A percentile compares a stretch with the other conserved stretches of the same genome.
Evolutionary conservation across 176 grass and related monocot genomes (phyloP).

Genomic region (Microstegium vimineum): DNA sequence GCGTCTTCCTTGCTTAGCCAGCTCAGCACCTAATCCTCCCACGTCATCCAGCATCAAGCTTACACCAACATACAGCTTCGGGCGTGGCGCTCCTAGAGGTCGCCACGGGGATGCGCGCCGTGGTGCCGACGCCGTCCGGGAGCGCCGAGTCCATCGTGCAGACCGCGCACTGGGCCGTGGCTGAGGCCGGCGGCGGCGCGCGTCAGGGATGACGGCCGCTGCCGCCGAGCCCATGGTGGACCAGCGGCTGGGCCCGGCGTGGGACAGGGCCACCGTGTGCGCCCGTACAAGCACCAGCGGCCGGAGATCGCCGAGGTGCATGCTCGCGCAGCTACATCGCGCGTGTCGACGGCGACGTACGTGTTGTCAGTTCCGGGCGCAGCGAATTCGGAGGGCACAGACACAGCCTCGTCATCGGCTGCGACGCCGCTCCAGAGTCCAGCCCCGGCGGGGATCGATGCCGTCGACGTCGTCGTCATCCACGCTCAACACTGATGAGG

Average conservation of each 20-base stretch:
- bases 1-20: too few species aligned
- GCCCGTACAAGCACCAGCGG: conserved; percentile 55
- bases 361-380: background rate
- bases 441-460: background rate
- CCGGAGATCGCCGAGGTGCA: conserved; percentile 58
- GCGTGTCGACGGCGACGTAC: background rate
- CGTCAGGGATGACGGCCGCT: background rate
- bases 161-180: conserved; percentile 26
- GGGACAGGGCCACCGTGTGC: conserved; percentile 47
- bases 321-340: conserved; percentile 39
- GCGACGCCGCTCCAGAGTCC: background rate
- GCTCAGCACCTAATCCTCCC: too few species aligned
- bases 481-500: background rate
- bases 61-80: too few species aligned
- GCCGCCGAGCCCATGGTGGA: conserved; percentile 46
- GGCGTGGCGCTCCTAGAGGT: too few species aligned
- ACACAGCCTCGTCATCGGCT: background rate
- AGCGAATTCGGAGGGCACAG: conserved; percentile 5
- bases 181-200: background rate
- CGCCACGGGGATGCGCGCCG: conserved; percentile 42
- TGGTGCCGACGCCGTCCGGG: conserved; percentile 55
- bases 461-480: conserved; percentile 11
- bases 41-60: too few species aligned
- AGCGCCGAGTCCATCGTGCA: conserved; percentile 63
- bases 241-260: conserved; percentile 30